Base-by-base conservation (phyloP, 2,329 filamentous ascomycete species). In the Pyrenophora tritici-repentis region DNA sequence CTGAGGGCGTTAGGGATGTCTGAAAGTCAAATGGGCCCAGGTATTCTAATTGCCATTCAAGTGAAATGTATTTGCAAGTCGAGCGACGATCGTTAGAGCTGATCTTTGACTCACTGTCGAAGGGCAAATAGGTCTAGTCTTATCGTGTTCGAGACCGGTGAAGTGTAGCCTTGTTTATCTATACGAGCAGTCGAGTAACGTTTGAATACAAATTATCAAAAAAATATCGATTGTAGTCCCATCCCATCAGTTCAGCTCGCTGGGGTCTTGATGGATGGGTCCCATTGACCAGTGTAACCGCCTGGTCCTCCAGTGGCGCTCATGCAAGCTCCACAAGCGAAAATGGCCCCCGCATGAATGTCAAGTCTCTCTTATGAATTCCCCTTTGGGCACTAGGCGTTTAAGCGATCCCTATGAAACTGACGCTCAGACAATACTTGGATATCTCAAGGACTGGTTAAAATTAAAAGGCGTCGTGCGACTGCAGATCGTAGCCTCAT, bases 21-120 rank as follows among this genome's bases (percentile, higher is more conserved):
- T 14, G 26, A 34, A 16, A 12, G 9, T 18, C 18, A n/a, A 3
- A 17, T 9, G 18, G 5, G 26, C 8, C 3, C 16, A 12, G 8
- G 2, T 16, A 20, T 14, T 16, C 18, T 42, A 32, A 40, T 22
- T 63, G 59, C 59, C 59, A 62, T 63, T 50, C 55, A 58, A 49
- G 16, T 31, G 37, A 1, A 32, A 13, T n/a, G 17, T 34, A 6
- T 40, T 18, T 2, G 29, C 9, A 22, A 13, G 16, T 16, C 20
- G 33, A 38, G 16, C 18, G 18, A 14, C 29, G 13, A 22, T 47
- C 20, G 6, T 14, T 38, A 13, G 9, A 7, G 2, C 4, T 42
- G 13, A 3, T 18, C 14, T 36, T 33, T 4, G 13, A 42, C 18
- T 22, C 33, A 12, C 33, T 20, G 14, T n/a, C 6, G 18, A 37